Evolutionary conservation across 1,284 basidiomycete genomes (phyloP).

Genomic region (Sparassis latifolia): DNA sequence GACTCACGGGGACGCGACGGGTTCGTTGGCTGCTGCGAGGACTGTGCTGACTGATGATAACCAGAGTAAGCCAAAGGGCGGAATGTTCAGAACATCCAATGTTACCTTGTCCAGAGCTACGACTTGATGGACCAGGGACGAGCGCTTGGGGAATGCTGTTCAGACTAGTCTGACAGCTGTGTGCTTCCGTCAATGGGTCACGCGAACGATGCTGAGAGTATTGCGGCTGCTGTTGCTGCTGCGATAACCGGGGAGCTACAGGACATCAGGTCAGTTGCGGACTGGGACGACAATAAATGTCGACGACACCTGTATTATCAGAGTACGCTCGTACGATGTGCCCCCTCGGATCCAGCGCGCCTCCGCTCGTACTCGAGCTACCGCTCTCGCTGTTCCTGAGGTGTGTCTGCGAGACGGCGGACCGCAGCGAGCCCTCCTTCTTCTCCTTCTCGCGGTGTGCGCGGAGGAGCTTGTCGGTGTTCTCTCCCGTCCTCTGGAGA

Average conservation of each 20-base stretch:
- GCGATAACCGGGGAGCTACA: no score
- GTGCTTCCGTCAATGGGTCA: slow-evolving; percentile 3
- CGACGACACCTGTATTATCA: slow-evolving; percentile 43
- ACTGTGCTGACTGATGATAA: no score
- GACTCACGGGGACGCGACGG: no score
- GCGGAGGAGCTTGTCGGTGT: slow-evolving; percentile 27
- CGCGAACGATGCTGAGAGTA: slow-evolving; percentile 8
- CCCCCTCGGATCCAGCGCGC: slow-evolving; percentile 24
- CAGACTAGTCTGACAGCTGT: no score
- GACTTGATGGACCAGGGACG: no score
- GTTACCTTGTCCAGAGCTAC: no score
- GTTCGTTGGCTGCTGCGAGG: no score
- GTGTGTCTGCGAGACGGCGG: slow-evolving; percentile 22
- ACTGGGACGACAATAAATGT: no score
- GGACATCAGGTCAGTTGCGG: no score
- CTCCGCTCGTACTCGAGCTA: slow-evolving; percentile 6
- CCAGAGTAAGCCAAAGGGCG: no score
- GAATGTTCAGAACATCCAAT: no score
- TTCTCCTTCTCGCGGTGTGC: slow-evolving; percentile 28
- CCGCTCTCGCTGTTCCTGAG: slow-evolving; percentile 20
- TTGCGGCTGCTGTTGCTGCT: not conserved
- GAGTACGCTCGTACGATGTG: slow-evolving; percentile 35
- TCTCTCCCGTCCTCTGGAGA: slow-evolving; percentile 37
- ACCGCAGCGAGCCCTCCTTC: slow-evolving; percentile 19
- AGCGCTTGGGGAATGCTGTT: no score